These are phyloP conservation scores for Cercospora sp. DNA, from an alignment of 2,329 filamentous ascomycete genomes.

Conservation along the genomic window DNA sequence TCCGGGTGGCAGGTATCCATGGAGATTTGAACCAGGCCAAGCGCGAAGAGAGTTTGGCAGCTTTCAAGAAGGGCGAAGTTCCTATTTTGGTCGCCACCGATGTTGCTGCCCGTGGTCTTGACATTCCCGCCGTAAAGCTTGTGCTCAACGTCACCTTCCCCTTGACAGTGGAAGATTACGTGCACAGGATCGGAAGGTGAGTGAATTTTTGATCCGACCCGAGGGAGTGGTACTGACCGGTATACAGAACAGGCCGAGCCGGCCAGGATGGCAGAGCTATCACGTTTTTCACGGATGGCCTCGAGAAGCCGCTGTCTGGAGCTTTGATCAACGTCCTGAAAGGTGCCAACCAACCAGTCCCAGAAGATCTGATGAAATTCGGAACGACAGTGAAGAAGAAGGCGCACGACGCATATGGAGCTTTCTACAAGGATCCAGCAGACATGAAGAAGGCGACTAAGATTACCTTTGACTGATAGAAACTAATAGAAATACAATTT, in stretches of 20 bases:
- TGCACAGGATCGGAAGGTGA: slow-evolving; percentile 81
- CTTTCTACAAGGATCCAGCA: slow-evolving; percentile 90
- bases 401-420: slow-evolving; percentile 90
- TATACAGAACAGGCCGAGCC: slow-evolving; percentile 77
- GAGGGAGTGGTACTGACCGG: slow-evolving; percentile 15
- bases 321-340: slow-evolving; percentile 93
- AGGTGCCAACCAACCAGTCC: slow-evolving; percentile 86
- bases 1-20: slow-evolving; percentile 87
- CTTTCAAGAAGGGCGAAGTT: slow-evolving; percentile 83
- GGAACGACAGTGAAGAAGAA: slow-evolving; percentile 99
- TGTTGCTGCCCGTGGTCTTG: slow-evolving; percentile 88
- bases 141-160: slow-evolving; percentile 96
- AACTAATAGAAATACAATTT: background rate
- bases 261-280: slow-evolving; percentile 86
- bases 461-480: slow-evolving; percentile 73
- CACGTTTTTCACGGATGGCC: slow-evolving; percentile 87
- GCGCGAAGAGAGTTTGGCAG: slow-evolving; percentile 79
- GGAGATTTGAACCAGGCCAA: slow-evolving; percentile 89
- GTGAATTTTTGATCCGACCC: slow-evolving; percentile 6
- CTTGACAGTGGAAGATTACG: slow-evolving; percentile 93
- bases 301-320: slow-evolving; percentile 85
- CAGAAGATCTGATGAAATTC: slow-evolving; percentile 89
- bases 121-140: slow-evolving; percentile 92
- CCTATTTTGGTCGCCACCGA: slow-evolving; percentile 91
- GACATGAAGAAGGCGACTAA: slow-evolving; percentile 83